Percentiles rank a stretch among this genome's conserved stretches.
phyloP scores from a whole-genome alignment of 78 protist genomes.

The Bodo saltans region DNA sequence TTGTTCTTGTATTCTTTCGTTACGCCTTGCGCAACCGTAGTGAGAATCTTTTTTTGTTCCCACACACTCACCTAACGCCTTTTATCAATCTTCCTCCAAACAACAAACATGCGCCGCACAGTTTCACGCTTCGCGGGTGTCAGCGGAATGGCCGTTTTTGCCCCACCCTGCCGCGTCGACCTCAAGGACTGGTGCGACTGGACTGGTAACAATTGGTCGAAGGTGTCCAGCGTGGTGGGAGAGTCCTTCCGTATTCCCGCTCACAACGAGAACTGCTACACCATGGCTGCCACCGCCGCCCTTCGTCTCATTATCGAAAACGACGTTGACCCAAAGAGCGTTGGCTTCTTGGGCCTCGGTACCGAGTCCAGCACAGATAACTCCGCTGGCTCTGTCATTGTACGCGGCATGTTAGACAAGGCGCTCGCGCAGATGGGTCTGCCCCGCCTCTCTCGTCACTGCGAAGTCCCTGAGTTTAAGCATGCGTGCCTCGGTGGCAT shows the following conservation, averaged over 20 bases:
- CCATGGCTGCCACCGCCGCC: slow-evolving; percentile 32
- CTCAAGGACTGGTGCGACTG: slow-evolving; percentile 19
- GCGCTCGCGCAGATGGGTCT: neutral
- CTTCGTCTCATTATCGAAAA: neutral
- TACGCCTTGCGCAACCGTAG: too few species aligned
- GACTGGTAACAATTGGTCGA: slow-evolving; percentile 23
- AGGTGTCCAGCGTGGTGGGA: slow-evolving; percentile 11
- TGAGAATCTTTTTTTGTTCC: too few species aligned
- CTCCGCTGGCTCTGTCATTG: slow-evolving; percentile 22
- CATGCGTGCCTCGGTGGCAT: slow-evolving; percentile 41
- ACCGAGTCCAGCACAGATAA: slow-evolving; percentile 25
- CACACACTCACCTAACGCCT: too few species aligned
- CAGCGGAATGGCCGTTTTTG: slow-evolving; percentile 2
- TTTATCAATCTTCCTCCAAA: too few species aligned
- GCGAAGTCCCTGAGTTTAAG: slow-evolving; percentile 37
- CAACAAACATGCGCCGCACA: slow-evolving; percentile 13
- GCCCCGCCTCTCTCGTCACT: neutral
- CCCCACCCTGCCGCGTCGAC: slow-evolving; percentile 15
- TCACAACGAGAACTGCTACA: slow-evolving; percentile 21
- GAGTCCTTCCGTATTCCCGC: slow-evolving; percentile 9
- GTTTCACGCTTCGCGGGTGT: neutral
- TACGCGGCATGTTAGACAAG: slow-evolving; percentile 23
- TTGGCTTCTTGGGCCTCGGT: slow-evolving; percentile 28
- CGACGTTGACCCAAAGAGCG: slow-evolving; percentile 7
- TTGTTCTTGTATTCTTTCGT: too few species aligned